phyloP scores from a whole-genome alignment of 2,329 filamentous ascomycete genomes.

The Nemania diffusa region DNA sequence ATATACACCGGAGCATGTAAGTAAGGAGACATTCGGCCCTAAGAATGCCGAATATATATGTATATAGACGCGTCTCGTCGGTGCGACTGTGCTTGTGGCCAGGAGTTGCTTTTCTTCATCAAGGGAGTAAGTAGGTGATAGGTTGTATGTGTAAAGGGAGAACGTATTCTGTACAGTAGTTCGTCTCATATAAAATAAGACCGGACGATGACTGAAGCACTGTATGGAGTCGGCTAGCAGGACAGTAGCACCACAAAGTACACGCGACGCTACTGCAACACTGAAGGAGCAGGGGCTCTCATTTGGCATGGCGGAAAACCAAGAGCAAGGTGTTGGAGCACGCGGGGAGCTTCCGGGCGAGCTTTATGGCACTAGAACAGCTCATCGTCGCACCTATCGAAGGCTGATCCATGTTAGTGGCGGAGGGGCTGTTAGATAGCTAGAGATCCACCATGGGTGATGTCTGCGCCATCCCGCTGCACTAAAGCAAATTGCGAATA shows the following conservation, averaged over 20 bases:
- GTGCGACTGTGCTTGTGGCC: slow-evolving; percentile 9
- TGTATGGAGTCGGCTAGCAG: slow-evolving; percentile 19
- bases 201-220: slow-evolving; percentile 10
- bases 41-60: neutral
- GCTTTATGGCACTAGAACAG: slow-evolving; percentile 37
- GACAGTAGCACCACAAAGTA: slow-evolving; percentile 24
- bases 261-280: neutral
- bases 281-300: slow-evolving; percentile 17
- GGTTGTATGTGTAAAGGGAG: neutral
- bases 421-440: neutral
- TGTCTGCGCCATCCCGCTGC: slow-evolving; percentile 29
- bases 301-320: slow-evolving; percentile 30
- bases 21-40: neutral
- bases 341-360: slow-evolving; percentile 37
- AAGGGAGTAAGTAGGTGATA: slow-evolving; percentile 1
- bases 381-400: slow-evolving; percentile 24
- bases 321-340: slow-evolving; percentile 35
- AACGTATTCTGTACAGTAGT: neutral
- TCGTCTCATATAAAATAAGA: neutral
- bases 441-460: slow-evolving; percentile 8
- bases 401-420: neutral
- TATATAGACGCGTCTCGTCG: neutral
- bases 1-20: neutral
- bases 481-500: slow-evolving; percentile 34
- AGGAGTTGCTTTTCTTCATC: slow-evolving; percentile 1